Evolutionary conservation across 257 asterid genomes (phyloP).

Genomic region (Cinchona pubescens): DNA sequence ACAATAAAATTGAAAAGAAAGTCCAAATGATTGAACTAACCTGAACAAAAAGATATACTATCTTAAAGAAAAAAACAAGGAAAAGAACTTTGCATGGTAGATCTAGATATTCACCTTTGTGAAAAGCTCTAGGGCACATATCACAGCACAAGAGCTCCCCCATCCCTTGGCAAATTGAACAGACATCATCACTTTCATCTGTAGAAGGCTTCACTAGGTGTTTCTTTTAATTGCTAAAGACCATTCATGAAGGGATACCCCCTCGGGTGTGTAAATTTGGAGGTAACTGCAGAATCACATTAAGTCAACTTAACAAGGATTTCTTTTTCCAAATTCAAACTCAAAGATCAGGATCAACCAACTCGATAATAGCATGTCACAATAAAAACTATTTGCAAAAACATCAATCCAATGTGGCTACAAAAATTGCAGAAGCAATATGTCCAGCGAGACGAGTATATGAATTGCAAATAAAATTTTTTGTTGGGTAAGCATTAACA

Average conservation of each 20-base stretch:
- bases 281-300: conserved; percentile 51
- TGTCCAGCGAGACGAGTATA: neutral
- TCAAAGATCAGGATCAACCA: neutral
- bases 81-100: neutral
- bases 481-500: neutral
- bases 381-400: neutral
- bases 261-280: conserved; percentile 75
- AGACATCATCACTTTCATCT: conserved; percentile 80
- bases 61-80: neutral
- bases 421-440: neutral
- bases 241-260: conserved; percentile 71
- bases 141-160: conserved; percentile 87
- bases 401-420: neutral
- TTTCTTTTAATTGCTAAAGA: conserved; percentile 51
- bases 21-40: neutral
- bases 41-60: neutral
- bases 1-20: neutral
- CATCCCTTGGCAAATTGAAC: conserved; percentile 70
- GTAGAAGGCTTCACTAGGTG: conserved; percentile 42
- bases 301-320: neutral
- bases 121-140: conserved; percentile 87
- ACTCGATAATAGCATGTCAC: neutral
- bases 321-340: neutral
- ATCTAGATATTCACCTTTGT: conserved; percentile 45
- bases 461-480: neutral